These are phyloP conservation scores for Sporothrix luriei DNA, from an alignment of 2,329 filamentous ascomycete genomes.

Conservation along the genomic window DNA sequence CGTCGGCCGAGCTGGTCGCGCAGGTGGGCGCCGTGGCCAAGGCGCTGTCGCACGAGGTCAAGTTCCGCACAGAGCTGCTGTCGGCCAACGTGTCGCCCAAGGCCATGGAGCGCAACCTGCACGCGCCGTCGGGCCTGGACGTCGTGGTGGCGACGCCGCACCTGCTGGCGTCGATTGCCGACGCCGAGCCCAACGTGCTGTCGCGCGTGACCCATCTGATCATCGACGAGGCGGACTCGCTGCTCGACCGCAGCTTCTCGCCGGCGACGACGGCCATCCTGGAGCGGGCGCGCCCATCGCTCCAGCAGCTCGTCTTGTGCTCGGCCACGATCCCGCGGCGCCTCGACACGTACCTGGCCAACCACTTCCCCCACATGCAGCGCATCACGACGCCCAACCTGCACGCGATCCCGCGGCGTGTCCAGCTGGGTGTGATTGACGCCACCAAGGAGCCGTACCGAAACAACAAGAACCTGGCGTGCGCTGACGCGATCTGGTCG, in stretches of 20 bases:
- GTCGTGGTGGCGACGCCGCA: conserved; percentile 87
- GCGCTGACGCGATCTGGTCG: conserved; percentile 91
- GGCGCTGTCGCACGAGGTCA: conserved; percentile 77
- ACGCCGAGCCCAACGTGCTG: conserved; percentile 87
- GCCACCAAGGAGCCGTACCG: conserved; percentile 89
- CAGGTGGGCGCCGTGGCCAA: conserved; percentile 85
- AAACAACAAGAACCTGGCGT: conserved; percentile 90
- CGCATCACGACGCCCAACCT: conserved; percentile 93
- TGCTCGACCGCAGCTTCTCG: conserved; percentile 90
- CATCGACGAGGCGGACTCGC: conserved; percentile 92
- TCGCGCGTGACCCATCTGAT: conserved; percentile 88
- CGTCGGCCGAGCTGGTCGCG: conserved; percentile 85
- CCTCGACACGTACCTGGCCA: conserved; percentile 80
- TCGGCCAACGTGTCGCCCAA: conserved; percentile 75
- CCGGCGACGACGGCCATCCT: conserved; percentile 81
- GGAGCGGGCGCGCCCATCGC: conserved; percentile 75
- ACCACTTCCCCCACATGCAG: conserved; percentile 77
- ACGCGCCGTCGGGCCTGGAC: conserved; percentile 79
- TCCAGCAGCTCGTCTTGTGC: conserved; percentile 87
- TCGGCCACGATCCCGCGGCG: conserved; percentile 93
- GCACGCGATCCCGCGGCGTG: conserved; percentile 90
- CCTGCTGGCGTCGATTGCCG: conserved; percentile 81
- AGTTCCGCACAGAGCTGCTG: conserved; percentile 82
- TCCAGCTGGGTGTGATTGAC: conserved; percentile 91
- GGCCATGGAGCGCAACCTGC: conserved; percentile 82